phyloP scores from a whole-genome alignment of 306 rosid genomes.

The Acmispon strigosus region DNA sequence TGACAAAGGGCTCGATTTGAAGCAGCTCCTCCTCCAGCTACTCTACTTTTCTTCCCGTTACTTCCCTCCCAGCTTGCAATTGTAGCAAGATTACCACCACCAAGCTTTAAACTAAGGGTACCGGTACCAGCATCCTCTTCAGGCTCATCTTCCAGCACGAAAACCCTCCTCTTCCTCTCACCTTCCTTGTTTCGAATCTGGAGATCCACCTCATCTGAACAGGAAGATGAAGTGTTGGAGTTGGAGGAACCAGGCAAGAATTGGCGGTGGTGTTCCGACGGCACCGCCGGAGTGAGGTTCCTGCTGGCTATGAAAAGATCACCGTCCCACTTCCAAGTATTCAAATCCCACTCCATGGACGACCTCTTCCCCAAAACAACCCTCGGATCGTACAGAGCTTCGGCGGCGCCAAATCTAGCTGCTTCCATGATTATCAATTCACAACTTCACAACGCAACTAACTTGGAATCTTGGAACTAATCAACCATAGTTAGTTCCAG shows the following conservation, averaged over 20 bases:
- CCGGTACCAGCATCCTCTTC: constrained; percentile 49
- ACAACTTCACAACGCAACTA: background rate
- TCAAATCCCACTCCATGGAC: constrained; percentile 67
- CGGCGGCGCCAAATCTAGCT: constrained; percentile 48
- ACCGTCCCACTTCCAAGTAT: constrained; percentile 82
- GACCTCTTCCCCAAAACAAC: constrained; percentile 43
- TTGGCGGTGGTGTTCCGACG: constrained; percentile 41
- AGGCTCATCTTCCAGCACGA: constrained; percentile 45
- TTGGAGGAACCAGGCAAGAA: constrained; percentile 59
- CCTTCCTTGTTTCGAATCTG: constrained; percentile 50
- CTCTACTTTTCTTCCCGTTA: constrained; percentile 64
- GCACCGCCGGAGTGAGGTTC: constrained; percentile 43
- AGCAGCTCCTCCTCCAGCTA: constrained; percentile 32
- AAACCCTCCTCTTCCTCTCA: constrained; percentile 66
- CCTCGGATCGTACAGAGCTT: constrained; percentile 37
- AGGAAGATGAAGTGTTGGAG: constrained; percentile 73
- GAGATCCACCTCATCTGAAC: constrained; percentile 61
- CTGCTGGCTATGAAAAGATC: constrained; percentile 68
- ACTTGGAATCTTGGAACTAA: background rate
- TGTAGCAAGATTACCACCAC: constrained; percentile 34
- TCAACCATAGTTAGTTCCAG: constrained; percentile 46
- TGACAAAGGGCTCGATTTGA: constrained; percentile 74
- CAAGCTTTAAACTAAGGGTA: constrained; percentile 52
- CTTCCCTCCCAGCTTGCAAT: constrained; percentile 44
- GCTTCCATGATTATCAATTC: constrained; percentile 46